phyloP scores from a whole-genome alignment of 2,329 filamentous ascomycete genomes.

The Elsinoe ampelina region DNA sequence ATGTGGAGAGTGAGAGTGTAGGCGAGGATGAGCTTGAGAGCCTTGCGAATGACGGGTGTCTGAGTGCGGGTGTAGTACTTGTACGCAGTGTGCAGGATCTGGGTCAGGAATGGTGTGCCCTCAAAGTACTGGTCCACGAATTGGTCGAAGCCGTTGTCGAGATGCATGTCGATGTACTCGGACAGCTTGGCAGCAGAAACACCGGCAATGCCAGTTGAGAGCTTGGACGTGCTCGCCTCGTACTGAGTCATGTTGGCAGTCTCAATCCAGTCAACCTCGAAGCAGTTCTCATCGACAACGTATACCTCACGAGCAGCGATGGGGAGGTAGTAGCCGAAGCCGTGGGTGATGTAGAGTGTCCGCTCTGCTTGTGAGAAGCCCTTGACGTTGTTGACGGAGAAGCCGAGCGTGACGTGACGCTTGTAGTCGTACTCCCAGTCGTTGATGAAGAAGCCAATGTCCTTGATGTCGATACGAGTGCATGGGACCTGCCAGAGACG shows the following conservation, averaged over 20 bases:
- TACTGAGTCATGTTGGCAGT: constrained; percentile 70
- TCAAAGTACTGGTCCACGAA: constrained; percentile 96
- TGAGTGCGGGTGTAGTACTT: constrained; percentile 85
- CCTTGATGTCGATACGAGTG: constrained; percentile 97
- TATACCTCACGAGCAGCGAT: constrained; percentile 91
- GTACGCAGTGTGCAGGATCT: constrained; percentile 92
- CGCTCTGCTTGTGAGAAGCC: constrained; percentile 57
- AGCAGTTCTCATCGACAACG: constrained; percentile 84
- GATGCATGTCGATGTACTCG: constrained; percentile 90
- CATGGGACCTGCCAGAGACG: constrained; percentile 96
- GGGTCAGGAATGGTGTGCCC: constrained; percentile 86
- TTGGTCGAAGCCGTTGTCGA: constrained; percentile 81
- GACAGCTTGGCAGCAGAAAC: constrained; percentile 72
- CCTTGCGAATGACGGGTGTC: constrained; percentile 84
- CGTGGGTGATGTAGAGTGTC: constrained; percentile 87
- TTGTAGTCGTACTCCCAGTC: constrained; percentile 98
- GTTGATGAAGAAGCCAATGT: constrained; percentile 98
- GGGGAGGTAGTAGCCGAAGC: constrained; percentile 85
- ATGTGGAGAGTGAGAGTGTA: constrained; percentile 95
- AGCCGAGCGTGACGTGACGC: constrained; percentile 71
- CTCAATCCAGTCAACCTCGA: constrained; percentile 91
- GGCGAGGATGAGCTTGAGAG: constrained; percentile 84
- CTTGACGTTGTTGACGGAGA: constrained; percentile 93
- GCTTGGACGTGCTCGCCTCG: constrained; percentile 75
- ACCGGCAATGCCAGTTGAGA: constrained; percentile 82